Conservation (phyloP, 2,329 filamentous ascomycete genomes). For the Diaporthe sp. region DNA sequence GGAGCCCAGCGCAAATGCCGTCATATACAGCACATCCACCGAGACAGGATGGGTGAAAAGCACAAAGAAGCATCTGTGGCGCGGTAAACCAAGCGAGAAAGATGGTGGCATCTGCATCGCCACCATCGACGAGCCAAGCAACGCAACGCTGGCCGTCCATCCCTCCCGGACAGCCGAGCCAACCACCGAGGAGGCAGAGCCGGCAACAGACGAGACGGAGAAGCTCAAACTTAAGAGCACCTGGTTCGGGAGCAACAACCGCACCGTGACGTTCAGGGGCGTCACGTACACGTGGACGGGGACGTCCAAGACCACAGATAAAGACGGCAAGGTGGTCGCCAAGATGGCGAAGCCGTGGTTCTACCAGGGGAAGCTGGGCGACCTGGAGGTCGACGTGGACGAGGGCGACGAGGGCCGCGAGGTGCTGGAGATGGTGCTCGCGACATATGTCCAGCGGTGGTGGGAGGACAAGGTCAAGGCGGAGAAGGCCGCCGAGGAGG, state of each 20-base stretch:
- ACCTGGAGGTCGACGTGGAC: slow-evolving; percentile 34
- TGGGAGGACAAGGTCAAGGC: slow-evolving; percentile 33
- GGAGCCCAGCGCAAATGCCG: slow-evolving; percentile 33
- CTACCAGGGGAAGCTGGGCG: slow-evolving; percentile 37
- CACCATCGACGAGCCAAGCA: slow-evolving; percentile 36
- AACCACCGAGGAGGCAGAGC: not conserved
- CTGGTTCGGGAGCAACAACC: slow-evolving; percentile 34
- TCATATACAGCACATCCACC: slow-evolving; percentile 38
- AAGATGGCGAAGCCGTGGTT: slow-evolving; percentile 34
- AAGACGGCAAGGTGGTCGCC: slow-evolving; percentile 30
- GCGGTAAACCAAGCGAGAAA: slow-evolving; percentile 35
- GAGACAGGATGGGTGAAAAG: slow-evolving; percentile 21
- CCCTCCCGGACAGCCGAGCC: slow-evolving; percentile 22
- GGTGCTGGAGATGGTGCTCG: slow-evolving; percentile 37
- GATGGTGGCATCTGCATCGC: slow-evolving; percentile 37
- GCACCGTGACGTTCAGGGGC: slow-evolving; percentile 34
- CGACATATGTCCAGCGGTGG: slow-evolving; percentile 36
- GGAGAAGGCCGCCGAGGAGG: slow-evolving; percentile 31
- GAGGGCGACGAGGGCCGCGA: slow-evolving; percentile 33
- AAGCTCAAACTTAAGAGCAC: slow-evolving; percentile 37
- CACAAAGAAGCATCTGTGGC: slow-evolving; percentile 37
- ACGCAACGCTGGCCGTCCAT: slow-evolving; percentile 35
- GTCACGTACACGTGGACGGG: slow-evolving; percentile 38
- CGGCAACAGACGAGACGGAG: not conserved
- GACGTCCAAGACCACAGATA: slow-evolving; percentile 32